phyloP scores from a whole-genome alignment of 495 filamentous ascomycete genomes.

The Hypoxylon cercidicola region DNA sequence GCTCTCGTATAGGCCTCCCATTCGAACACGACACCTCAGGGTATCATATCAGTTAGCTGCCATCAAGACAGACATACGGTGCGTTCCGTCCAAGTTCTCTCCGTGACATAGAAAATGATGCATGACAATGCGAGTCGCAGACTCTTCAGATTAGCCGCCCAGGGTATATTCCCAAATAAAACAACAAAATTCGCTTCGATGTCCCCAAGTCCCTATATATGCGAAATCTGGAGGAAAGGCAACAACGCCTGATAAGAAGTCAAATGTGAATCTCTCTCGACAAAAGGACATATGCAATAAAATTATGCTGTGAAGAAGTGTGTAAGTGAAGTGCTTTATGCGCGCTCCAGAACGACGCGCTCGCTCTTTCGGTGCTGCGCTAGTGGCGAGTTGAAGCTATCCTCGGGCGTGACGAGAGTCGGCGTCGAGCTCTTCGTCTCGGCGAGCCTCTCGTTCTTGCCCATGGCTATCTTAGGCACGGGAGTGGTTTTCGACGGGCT shows the following conservation, averaged over 20 bases:
- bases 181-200: slow-evolving; percentile 3
- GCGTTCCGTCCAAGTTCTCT: slow-evolving; percentile 2
- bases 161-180: slow-evolving; percentile 34
- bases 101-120: slow-evolving; percentile 25
- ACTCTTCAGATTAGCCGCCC: slow-evolving; percentile 36
- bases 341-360: slow-evolving; percentile 56
- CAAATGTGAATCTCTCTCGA: slow-evolving; percentile 16
- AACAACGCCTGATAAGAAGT: slow-evolving; percentile 14
- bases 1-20: background rate
- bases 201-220: slow-evolving; percentile 9
- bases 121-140: slow-evolving; percentile 40
- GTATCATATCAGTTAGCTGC: slow-evolving; percentile 20
- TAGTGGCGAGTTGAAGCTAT: slow-evolving; percentile 21
- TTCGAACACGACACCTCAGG: slow-evolving; percentile 9
- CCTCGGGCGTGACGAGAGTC: slow-evolving; percentile 45
- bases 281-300: slow-evolving; percentile 10
- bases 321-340: slow-evolving; percentile 15
- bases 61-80: slow-evolving; percentile 35
- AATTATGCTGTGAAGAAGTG: background rate
- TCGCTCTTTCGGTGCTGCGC: slow-evolving; percentile 58
- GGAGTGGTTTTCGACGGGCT: slow-evolving; percentile 24
- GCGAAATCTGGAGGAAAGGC: slow-evolving; percentile 4
- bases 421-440: slow-evolving; percentile 54
- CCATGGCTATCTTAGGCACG: slow-evolving; percentile 37
- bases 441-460: slow-evolving; percentile 43